phyloP scores from a whole-genome alignment of 768 basidiomycete species.

The Pisolithus marmoratus region DNA sequence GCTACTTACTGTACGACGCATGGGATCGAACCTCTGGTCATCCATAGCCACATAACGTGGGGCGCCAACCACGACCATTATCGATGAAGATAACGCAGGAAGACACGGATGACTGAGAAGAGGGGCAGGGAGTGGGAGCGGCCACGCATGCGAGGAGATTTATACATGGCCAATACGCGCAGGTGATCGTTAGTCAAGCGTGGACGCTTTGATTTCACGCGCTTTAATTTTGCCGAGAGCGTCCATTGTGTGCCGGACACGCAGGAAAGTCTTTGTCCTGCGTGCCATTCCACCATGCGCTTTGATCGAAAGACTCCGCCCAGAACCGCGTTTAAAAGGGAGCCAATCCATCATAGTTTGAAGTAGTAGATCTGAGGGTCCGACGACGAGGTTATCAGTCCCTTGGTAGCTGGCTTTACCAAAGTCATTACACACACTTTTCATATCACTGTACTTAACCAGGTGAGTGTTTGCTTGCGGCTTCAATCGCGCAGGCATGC shows the following conservation, averaged over 20 bases:
- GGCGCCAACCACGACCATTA: constrained; percentile 19
- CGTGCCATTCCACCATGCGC: constrained; percentile 10
- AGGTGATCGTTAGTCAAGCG: constrained; percentile 14
- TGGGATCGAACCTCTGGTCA: constrained; percentile 28
- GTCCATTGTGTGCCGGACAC: constrained; percentile 10
- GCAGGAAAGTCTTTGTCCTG: constrained; percentile 18
- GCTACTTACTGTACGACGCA: constrained; percentile 23
- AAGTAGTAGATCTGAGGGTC: background rate
- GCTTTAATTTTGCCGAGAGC: constrained; percentile 16
- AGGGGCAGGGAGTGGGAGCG: constrained; percentile 20
- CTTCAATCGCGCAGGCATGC: constrained; percentile 16
- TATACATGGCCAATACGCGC: constrained; percentile 21
- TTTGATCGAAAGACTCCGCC: constrained; percentile 12
- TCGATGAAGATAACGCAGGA: constrained; percentile 25
- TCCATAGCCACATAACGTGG: constrained; percentile 27
- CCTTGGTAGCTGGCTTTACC: constrained; percentile 7
- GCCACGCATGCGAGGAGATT: constrained; percentile 16
- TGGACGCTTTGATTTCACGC: constrained; percentile 16
- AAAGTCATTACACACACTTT: constrained; percentile 21
- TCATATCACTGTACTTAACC: constrained; percentile 14
- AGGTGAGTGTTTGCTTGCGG: constrained; percentile 8
- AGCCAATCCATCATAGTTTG: constrained; percentile 12
- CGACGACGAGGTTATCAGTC: constrained; percentile 8
- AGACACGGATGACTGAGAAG: constrained; percentile 21
- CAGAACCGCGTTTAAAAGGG: constrained; percentile 1